Evolutionary conservation across 305 asterid genomes (phyloP), one percentile per base, ranked within the genome.

Genomic region (Monarda citriodora): DNA sequence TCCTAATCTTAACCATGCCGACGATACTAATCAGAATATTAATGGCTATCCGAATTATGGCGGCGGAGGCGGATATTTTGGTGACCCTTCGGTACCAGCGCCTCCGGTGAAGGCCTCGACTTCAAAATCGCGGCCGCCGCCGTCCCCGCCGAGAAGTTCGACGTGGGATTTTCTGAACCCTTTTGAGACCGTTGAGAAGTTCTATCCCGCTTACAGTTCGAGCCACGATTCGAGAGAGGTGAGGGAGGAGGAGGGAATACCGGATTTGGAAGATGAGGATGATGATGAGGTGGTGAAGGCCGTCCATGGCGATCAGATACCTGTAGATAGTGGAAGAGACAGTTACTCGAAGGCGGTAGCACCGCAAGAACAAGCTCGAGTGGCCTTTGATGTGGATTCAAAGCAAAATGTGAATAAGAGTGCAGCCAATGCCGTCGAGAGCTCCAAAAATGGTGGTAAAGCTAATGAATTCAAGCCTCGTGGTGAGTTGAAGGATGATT

Each of bases 181-280:
- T 1, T 94, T 94, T 48, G 96, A 91, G 73, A 77, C 73, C 56
- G 82, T 67, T 32, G 98, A 90, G 67, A 86, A 71, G 61, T 82
- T 50, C 67, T 88, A 94, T 41, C 84, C 82, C 1, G 63, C 93
- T 1, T 79, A 81, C 64, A 64, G 96, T 3, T 90, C 95, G 3
- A 84, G 95, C 67, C 77, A 85, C 18, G 88, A 88, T 60, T 88
- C 85, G 2, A 81, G 86, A 67, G 96, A 88, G 58, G 86, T 94
- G 64, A 91, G 99, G 58, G 98, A 91, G 77, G 98, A 88, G 72
- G 99, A 94, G 66, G 98, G 99, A 38, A 94, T 94, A 18, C 99
- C 99, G 20, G 99, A 94, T 68, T 84, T 94, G 79, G 99, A 95
- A 73, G 98, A 91, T 29, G 99, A 84, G 54, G 96, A 79, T 11